Percentiles rank a stretch among this genome's conserved stretches.
phyloP scores from a whole-genome alignment of 371 early-diverging fungal genomes.

The Syncephalastrum monosporum region DNA sequence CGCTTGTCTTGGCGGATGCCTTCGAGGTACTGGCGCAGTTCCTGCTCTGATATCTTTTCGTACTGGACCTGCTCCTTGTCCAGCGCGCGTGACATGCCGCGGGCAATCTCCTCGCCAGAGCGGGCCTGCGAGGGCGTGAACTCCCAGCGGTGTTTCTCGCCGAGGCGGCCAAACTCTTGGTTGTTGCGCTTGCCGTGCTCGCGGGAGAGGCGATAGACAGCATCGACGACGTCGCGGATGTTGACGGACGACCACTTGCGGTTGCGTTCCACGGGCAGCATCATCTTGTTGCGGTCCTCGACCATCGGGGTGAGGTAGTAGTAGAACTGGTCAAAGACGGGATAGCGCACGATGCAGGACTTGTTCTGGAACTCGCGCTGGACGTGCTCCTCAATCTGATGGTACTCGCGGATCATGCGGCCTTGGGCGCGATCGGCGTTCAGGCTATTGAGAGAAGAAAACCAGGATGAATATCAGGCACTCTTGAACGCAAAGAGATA shows the following conservation, averaged over 20 bases:
- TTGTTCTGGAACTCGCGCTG: conserved; percentile 27
- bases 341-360: conserved; percentile 22
- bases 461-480: too few species aligned
- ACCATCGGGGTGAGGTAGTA: conserved; percentile 37
- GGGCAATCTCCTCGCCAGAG: conserved; percentile 22
- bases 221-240: conserved; percentile 34
- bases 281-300: conserved; percentile 22
- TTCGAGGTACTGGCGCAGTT: conserved; percentile 25
- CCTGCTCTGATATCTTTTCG: conserved; percentile 10
- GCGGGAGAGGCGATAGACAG: conserved; percentile 20
- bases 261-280: conserved; percentile 28
- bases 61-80: conserved; percentile 21
- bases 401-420: conserved; percentile 20
- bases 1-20: conserved; percentile 26
- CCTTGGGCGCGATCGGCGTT: conserved; percentile 4
- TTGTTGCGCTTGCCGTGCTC: conserved; percentile 11
- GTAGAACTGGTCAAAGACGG: conserved; percentile 28
- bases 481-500: background rate
- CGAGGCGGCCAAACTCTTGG: background rate
- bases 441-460: background rate
- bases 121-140: conserved; percentile 21
- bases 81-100: conserved; percentile 28
- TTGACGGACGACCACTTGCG: conserved; percentile 31
- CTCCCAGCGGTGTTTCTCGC: conserved; percentile 20
- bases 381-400: conserved; percentile 29